Percentiles rank a stretch among this genome's conserved stretches.
phyloP scores from a whole-genome alignment of 148 eudicot species.

The Amaranthus cruentus region DNA sequence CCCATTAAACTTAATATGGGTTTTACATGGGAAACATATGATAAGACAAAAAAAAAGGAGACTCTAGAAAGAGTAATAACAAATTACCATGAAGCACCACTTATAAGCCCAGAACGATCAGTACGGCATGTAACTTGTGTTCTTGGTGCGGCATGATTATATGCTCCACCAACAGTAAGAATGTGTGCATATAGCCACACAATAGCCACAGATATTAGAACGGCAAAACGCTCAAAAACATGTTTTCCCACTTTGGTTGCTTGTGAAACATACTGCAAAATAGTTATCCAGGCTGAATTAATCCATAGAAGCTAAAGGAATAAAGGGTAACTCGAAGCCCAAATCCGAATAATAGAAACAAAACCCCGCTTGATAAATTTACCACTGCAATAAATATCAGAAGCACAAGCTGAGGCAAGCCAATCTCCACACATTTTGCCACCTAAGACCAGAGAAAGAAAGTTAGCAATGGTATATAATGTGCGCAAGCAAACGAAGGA shows the following conservation, averaged over 20 bases:
- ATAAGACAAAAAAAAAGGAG: not conserved
- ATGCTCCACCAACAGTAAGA: constrained; percentile 84
- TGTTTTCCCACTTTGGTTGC: constrained; percentile 50
- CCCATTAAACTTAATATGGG: too few relatives aligned
- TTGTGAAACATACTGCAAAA: constrained; percentile 69
- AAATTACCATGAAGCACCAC: constrained; percentile 74
- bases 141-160: constrained; percentile 54
- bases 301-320: not conserved
- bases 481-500: not conserved
- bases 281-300: not conserved
- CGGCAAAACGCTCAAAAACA: constrained; percentile 86
- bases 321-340: not conserved
- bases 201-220: constrained; percentile 67
- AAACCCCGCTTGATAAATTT: constrained; percentile 16
- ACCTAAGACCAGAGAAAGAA: constrained; percentile 46
- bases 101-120: constrained; percentile 84
- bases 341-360: not conserved
- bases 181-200: constrained; percentile 89
- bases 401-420: constrained; percentile 79
- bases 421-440: constrained; percentile 95
- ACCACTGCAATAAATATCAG: constrained; percentile 83
- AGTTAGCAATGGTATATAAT: constrained; percentile 15
- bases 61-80: not conserved
- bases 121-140: constrained; percentile 85
- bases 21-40: too few relatives aligned